Percentiles rank a stretch among this genome's conserved stretches.
Evolutionary conservation across 2,329 filamentous ascomycete species (phyloP).

Genomic region (Sclerotinia nivalis): DNA sequence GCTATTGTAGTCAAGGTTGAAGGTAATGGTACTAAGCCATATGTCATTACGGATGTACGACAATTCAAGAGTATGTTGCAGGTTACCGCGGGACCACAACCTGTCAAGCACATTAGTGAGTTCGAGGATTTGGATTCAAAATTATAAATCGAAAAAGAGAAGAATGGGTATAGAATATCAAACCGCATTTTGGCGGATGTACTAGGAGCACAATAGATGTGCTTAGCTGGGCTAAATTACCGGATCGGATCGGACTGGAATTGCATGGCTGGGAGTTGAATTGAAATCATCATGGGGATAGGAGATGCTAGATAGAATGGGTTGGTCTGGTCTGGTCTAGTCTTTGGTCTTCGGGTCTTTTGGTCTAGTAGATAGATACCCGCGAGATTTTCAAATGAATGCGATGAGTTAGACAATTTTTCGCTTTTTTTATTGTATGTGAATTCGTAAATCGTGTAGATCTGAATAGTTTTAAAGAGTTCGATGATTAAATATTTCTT

Average conservation of each 20-base stretch:
- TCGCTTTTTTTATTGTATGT: background rate
- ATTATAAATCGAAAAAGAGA: slow-evolving; percentile 52
- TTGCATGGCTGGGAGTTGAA: slow-evolving; percentile 12
- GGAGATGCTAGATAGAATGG: background rate
- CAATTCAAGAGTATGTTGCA: slow-evolving; percentile 76
- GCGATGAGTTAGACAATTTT: background rate
- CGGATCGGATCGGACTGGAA: background rate
- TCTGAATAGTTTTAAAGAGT: background rate
- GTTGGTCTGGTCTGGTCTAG: background rate
- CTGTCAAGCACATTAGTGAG: slow-evolving; percentile 74
- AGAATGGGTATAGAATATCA: background rate
- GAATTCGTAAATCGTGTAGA: background rate
- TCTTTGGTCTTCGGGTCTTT: background rate
- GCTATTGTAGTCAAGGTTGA: slow-evolving; percentile 29
- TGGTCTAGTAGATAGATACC: slow-evolving; percentile 6
- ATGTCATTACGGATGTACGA: slow-evolving; percentile 74
- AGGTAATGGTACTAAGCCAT: slow-evolving; percentile 53
- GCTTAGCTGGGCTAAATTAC: background rate
- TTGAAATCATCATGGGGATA: background rate
- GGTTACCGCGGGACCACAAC: slow-evolving; percentile 69
- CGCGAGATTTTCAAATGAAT: slow-evolving; percentile 2
- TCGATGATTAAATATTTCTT: too few species aligned
- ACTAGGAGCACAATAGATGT: slow-evolving; percentile 6
- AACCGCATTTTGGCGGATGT: background rate
- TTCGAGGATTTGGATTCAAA: slow-evolving; percentile 87